Conservation (phyloP, 768 basidiomycete genomes). For the Pseudohyphozyma bogoriensis region DNA sequence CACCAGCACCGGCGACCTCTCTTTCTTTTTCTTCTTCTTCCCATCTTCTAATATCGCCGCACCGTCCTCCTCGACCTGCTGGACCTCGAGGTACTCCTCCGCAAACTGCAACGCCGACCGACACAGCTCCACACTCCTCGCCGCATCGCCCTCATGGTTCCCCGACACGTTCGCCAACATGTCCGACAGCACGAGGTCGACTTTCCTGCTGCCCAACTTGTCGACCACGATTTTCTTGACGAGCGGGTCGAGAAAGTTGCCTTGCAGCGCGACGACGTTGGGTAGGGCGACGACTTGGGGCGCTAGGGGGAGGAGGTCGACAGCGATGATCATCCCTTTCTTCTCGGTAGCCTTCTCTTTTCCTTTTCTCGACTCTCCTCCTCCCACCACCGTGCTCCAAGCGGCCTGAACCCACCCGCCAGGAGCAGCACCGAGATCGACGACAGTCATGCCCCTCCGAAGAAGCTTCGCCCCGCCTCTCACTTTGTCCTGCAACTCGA, state of each 20-base stretch:
- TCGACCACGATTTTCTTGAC: slow-evolving; percentile 45
- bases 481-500: slow-evolving; percentile 65
- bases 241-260: slow-evolving; percentile 59
- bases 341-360: neutral
- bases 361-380: neutral
- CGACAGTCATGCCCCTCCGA: slow-evolving; percentile 45
- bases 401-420: slow-evolving; percentile 92
- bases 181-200: slow-evolving; percentile 76
- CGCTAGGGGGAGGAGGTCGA: slow-evolving; percentile 66
- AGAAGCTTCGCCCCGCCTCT: slow-evolving; percentile 36
- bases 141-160: slow-evolving; percentile 54
- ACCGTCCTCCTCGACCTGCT: slow-evolving; percentile 48
- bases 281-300: slow-evolving; percentile 45
- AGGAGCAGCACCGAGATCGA: slow-evolving; percentile 85
- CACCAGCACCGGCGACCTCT: slow-evolving; percentile 4
- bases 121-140: slow-evolving; percentile 62
- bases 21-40: slow-evolving; percentile 43
- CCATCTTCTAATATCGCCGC: no score
- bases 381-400: slow-evolving; percentile 5
- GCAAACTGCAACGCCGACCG: slow-evolving; percentile 63
- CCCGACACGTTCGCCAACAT: slow-evolving; percentile 82
- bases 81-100: slow-evolving; percentile 43
- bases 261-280: slow-evolving; percentile 62
- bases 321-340: slow-evolving; percentile 51
- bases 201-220: slow-evolving; percentile 40